Percentiles rank a stretch among this genome's conserved stretches.
phyloP scores from a whole-genome alignment of 73 alveolate genomes.

The Stentor roeselii region DNA sequence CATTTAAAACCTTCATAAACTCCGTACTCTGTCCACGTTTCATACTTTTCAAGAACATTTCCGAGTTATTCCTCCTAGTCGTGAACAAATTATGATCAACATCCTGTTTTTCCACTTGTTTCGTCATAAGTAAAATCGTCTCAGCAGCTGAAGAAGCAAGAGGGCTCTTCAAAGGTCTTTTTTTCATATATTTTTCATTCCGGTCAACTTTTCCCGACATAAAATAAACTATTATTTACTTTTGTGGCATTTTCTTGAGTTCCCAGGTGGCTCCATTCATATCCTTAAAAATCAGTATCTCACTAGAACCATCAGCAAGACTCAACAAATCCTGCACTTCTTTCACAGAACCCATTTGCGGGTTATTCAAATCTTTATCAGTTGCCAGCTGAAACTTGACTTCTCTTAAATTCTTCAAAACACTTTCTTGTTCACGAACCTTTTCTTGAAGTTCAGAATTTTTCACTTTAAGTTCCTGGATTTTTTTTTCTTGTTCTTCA shows the following conservation, averaged over 20 bases:
- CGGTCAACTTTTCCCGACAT: too few species aligned
- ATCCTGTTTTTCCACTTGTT: background rate
- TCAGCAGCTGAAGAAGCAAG: background rate
- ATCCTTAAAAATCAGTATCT: background rate
- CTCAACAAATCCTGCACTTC: background rate
- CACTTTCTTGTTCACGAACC: background rate
- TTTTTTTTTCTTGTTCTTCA: background rate
- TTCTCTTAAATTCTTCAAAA: background rate
- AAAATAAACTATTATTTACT: too few species aligned
- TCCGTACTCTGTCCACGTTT: background rate
- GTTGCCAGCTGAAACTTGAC: background rate
- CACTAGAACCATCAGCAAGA: background rate
- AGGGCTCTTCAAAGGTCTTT: background rate
- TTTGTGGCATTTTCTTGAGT: background rate
- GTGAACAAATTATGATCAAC: background rate
- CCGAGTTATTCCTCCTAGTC: background rate
- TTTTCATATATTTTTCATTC: background rate
- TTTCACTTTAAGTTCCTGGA: background rate
- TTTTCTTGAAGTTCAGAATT: background rate
- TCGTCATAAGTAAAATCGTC: background rate
- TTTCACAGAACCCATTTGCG: background rate
- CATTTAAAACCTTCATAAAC: background rate
- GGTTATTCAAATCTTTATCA: background rate
- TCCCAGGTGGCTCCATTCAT: background rate
- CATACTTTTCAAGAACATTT: background rate